Conservation (phyloP, 306 rosid genomes). For the Castanea crenata region DNA sequence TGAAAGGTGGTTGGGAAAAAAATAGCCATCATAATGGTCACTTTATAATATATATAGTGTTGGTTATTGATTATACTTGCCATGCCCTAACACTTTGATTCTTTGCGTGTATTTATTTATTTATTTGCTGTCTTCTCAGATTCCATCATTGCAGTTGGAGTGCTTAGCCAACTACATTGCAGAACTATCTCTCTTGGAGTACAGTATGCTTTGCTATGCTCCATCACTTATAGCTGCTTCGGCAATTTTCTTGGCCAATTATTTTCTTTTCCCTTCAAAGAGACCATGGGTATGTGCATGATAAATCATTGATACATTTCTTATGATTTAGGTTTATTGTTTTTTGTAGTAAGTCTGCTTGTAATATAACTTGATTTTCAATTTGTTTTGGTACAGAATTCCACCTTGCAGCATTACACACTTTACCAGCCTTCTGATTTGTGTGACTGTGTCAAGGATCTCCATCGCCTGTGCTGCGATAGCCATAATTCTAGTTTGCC, state of each 20-base stretch:
- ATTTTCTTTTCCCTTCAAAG: slow-evolving; percentile 54
- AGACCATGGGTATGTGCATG: slow-evolving; percentile 79
- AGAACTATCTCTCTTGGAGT: slow-evolving; percentile 84
- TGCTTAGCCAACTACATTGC: slow-evolving; percentile 87
- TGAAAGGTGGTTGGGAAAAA: too few relatives aligned
- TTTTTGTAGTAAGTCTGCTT: neutral
- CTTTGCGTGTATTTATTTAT: neutral
- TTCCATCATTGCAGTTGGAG: slow-evolving; percentile 73
- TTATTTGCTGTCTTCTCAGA: slow-evolving; percentile 22
- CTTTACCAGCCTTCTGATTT: slow-evolving; percentile 46
- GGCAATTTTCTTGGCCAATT: slow-evolving; percentile 81
- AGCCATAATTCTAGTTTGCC: slow-evolving; percentile 44
- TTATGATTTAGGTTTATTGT: neutral
- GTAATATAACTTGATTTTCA: slow-evolving; percentile 2
- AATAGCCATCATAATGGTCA: neutral
- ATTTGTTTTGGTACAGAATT: slow-evolving; percentile 33
- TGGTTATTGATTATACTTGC: neutral
- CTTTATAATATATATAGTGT: neutral
- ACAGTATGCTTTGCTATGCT: slow-evolving; percentile 74
- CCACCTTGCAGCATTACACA: slow-evolving; percentile 59
- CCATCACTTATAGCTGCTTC: slow-evolving; percentile 88
- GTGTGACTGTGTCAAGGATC: slow-evolving; percentile 37
- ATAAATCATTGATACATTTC: neutral
- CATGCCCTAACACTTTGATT: neutral
- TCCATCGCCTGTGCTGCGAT: slow-evolving; percentile 47